Base-by-base conservation (phyloP, 2,329 filamentous ascomycete genomes). In the Fusarium sp. region DNA sequence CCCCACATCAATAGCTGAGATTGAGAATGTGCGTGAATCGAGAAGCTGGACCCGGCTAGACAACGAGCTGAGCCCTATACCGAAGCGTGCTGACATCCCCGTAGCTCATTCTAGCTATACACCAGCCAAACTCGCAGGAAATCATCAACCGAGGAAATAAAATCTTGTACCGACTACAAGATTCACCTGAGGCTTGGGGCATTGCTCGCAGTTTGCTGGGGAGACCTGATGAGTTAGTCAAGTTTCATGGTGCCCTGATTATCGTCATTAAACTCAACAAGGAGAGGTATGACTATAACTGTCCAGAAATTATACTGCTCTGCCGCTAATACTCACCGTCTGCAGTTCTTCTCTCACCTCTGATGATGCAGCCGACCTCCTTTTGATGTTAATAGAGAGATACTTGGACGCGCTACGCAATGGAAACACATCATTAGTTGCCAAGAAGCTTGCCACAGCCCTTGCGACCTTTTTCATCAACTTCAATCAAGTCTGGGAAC, bases 201-300 rank as follows among this genome's bases (percentile, higher is more conserved):
- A 85, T 97, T 44, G 94, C 93, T 20, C 89, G 95, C 74, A 87
- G 88, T 50, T 83, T 98, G 15, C 82, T 97, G 12, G 82, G 82
- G 49, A 88, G 88, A 62, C 81, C 86, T 21, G 89, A 92, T 69
- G 86, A 91, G 62, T 90, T 94, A 72, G 88, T 96, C 69, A 91
- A 91, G 67, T 98, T 98, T 79, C 97, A 97, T 76, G 96, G 93
- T 15, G 95, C 94, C 28, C 84, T 97, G 60, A 98, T 95, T 0
- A 91, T 97, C 69, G 96, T 93, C 49, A 89, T 98, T 72, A 99
- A 98, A 80, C 87, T 98, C 59, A 97, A 98, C 76, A 91, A 90
- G n/a, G 93, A 96, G 75, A 93, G 89, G 91, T 91, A n/a, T 39
- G 7, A 19, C 14, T 19, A 14, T 23, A 5, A 12, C 5, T 17